A percentile compares a stretch with the other conserved stretches of the same genome.
These are phyloP conservation scores for Coemansia sp. DNA, from an alignment of 192 early-diverging fungal species.

Conservation along the genomic window DNA sequence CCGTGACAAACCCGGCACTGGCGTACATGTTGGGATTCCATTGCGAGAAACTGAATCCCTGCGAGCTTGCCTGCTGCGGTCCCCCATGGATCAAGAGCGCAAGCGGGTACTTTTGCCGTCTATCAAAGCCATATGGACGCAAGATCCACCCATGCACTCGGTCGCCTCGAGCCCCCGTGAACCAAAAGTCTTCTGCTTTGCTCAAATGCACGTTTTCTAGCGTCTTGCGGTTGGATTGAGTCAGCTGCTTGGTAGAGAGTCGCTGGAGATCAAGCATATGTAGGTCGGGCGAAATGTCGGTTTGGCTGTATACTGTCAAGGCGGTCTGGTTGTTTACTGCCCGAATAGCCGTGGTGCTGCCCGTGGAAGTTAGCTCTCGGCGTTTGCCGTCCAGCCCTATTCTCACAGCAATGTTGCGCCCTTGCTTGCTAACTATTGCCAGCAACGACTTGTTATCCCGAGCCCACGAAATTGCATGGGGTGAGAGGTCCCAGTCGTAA, in stretches of 20 bases:
- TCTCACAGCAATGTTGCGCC: slow-evolving; percentile 52
- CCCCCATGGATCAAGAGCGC: slow-evolving; percentile 82
- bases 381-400: slow-evolving; percentile 19
- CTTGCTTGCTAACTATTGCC: slow-evolving; percentile 61
- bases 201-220: slow-evolving; percentile 49
- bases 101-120: slow-evolving; percentile 62
- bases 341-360: slow-evolving; percentile 17
- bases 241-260: slow-evolving; percentile 53
- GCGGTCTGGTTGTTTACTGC: slow-evolving; percentile 21
- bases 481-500: slow-evolving; percentile 59
- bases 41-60: slow-evolving; percentile 57
- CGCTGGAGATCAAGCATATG: slow-evolving; percentile 16
- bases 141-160: slow-evolving; percentile 57
- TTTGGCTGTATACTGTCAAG: slow-evolving; percentile 45
- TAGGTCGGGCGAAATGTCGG: slow-evolving; percentile 42
- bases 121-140: slow-evolving; percentile 60
- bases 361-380: slow-evolving; percentile 36
- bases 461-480: slow-evolving; percentile 58
- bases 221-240: slow-evolving; percentile 45
- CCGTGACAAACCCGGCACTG: slow-evolving; percentile 65
- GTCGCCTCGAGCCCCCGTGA: slow-evolving; percentile 59
- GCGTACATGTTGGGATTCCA: slow-evolving; percentile 78
- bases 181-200: slow-evolving; percentile 65
- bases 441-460: slow-evolving; percentile 55
- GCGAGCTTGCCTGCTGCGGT: slow-evolving; percentile 70